Conservation (phyloP, 306 rosid genomes). For the Mimosa bimucronata region DNA sequence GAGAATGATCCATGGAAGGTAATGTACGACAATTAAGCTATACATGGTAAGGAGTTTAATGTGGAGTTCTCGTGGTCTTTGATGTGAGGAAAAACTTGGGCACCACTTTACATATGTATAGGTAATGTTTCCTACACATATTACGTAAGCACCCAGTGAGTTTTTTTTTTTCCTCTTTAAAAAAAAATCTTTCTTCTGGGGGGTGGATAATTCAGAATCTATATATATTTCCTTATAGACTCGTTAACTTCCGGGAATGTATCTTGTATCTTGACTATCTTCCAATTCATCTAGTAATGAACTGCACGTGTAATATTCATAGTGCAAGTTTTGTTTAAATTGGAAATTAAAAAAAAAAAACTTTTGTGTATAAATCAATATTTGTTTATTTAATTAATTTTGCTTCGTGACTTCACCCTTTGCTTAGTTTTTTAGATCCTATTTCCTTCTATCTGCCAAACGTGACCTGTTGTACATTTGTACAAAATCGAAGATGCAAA, state of each 20-base stretch:
- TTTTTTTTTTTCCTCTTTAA: background rate
- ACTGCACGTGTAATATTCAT: background rate
- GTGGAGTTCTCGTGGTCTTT: background rate
- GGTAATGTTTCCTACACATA: background rate
- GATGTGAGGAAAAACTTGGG: background rate
- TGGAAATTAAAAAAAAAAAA: too few relatives aligned
- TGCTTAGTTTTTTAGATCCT: too few relatives aligned
- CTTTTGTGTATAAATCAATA: too few relatives aligned
- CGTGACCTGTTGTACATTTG: too few relatives aligned
- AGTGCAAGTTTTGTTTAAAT: background rate
- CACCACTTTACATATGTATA: background rate
- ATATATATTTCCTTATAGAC: background rate
- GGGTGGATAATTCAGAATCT: background rate
- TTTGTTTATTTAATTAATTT: too few relatives aligned
- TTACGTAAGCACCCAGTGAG: background rate
- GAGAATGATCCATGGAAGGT: conserved; percentile 12
- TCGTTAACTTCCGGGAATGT: background rate
- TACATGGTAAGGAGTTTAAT: background rate
- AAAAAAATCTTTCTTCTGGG: background rate
- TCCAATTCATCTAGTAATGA: background rate
- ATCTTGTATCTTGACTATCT: too few relatives aligned
- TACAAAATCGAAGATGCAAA: too few relatives aligned
- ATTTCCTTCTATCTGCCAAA: too few relatives aligned
- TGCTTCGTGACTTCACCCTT: too few relatives aligned
- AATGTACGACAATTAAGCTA: background rate